These are phyloP conservation scores for Cucurbitaria berberidis DNA, from an alignment of 2,329 filamentous ascomycete species.

Conservation along the genomic window DNA sequence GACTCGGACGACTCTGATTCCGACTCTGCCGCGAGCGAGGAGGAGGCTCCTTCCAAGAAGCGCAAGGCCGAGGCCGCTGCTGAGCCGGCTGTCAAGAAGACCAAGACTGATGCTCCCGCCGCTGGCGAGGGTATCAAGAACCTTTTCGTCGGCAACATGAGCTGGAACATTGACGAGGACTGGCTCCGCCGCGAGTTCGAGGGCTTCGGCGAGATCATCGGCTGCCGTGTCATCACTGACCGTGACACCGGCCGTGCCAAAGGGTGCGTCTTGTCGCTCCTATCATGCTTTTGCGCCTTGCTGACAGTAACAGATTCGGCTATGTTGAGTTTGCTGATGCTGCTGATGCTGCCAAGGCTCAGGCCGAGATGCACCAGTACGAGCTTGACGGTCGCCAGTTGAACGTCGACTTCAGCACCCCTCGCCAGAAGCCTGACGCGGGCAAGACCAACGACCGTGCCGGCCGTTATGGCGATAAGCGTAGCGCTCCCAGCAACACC, in stretches of 20 bases:
- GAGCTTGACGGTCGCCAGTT: slow-evolving; percentile 76
- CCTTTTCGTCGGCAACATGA: slow-evolving; percentile 88
- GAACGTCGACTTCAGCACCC: slow-evolving; percentile 79
- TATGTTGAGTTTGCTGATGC: slow-evolving; percentile 84
- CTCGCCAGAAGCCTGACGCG: slow-evolving; percentile 62
- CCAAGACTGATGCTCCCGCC: slow-evolving; percentile 63
- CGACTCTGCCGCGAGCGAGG: slow-evolving; percentile 36
- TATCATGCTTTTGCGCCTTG: slow-evolving; percentile 1
- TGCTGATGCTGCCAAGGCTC: slow-evolving; percentile 72
- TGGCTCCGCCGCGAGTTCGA: slow-evolving; percentile 82
- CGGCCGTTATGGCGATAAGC: slow-evolving; percentile 75
- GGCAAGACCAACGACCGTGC: slow-evolving; percentile 62
- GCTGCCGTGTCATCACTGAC: slow-evolving; percentile 83
- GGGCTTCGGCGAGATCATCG: slow-evolving; percentile 73
- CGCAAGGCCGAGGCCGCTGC: slow-evolving; percentile 66
- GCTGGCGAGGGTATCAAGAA: slow-evolving; percentile 63
- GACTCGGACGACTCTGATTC: slow-evolving; percentile 45
- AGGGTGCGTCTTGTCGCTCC: slow-evolving; percentile 60
- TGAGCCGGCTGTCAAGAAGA: slow-evolving; percentile 68
- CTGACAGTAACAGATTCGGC: slow-evolving; percentile 67
- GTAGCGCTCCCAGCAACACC: slow-evolving; percentile 82
- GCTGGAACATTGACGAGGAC: slow-evolving; percentile 89
- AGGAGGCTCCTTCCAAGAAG: slow-evolving; percentile 64
- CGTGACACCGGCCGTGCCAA: slow-evolving; percentile 81
- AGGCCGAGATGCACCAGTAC: slow-evolving; percentile 74